Percentiles rank a stretch among this genome's conserved stretches.
phyloP scores from a whole-genome alignment of 257 asterid genomes.

The Hygrophila difformis region DNA sequence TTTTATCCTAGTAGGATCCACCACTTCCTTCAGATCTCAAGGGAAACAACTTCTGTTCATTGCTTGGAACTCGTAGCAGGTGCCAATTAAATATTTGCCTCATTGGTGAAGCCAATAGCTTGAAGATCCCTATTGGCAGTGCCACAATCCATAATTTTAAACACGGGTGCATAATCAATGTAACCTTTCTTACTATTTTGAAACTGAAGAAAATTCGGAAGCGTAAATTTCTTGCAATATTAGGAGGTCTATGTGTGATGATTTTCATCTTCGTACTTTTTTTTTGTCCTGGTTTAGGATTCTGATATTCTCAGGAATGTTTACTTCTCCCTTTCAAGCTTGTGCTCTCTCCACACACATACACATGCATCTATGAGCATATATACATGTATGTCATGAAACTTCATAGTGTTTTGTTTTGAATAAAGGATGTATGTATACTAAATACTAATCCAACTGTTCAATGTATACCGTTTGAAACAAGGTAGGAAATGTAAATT shows the following conservation, averaged over 20 bases:
- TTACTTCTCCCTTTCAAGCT: too few relatives aligned
- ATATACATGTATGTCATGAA: too few relatives aligned
- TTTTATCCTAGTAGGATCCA: slow-evolving; percentile 53
- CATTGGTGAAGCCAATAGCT: slow-evolving; percentile 6
- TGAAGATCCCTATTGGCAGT: slow-evolving; percentile 4
- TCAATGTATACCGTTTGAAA: slow-evolving; percentile 6
- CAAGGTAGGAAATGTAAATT: slow-evolving; percentile 12
- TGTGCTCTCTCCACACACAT: too few relatives aligned
- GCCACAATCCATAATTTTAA: background rate
- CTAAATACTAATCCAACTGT: background rate
- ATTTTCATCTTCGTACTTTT: slow-evolving; percentile 1
- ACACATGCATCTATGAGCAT: too few relatives aligned
- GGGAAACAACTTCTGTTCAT: slow-evolving; percentile 65
- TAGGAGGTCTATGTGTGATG: slow-evolving; percentile 9
- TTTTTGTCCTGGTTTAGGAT: slow-evolving; percentile 16
- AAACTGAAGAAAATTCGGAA: too few relatives aligned
- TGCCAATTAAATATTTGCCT: slow-evolving; percentile 17
- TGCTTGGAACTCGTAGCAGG: slow-evolving; percentile 97
- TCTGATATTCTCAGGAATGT: background rate
- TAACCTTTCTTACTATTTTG: too few relatives aligned
- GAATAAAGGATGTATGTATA: slow-evolving; percentile 5
- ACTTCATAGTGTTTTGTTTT: slow-evolving; percentile 14
- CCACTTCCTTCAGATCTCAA: slow-evolving; percentile 85
- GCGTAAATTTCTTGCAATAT: slow-evolving; percentile 10
- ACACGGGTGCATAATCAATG: slow-evolving; percentile 5